Conservation (phyloP, 2,329 filamentous ascomycete genomes). For the Monosporascus cannonballus region DNA sequence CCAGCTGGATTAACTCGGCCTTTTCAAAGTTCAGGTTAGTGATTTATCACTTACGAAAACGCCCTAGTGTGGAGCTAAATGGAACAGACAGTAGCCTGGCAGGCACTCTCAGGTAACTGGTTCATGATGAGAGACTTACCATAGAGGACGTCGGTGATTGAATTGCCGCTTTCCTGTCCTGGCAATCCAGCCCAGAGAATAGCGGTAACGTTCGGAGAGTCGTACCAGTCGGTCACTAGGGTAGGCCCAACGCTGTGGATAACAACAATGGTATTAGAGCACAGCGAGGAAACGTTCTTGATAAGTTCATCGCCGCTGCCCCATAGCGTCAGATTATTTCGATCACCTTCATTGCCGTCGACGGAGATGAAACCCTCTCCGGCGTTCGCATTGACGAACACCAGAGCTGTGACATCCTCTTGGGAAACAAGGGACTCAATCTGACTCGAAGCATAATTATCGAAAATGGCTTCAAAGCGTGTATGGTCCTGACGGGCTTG, state of each 20-base stretch:
- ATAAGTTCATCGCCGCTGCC: slow-evolving; percentile 73
- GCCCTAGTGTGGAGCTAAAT: too few species aligned
- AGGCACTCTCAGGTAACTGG: too few species aligned
- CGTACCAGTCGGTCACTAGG: slow-evolving; percentile 66
- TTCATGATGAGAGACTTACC: slow-evolving; percentile 24
- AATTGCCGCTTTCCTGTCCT: slow-evolving; percentile 77
- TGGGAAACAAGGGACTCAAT: slow-evolving; percentile 55
- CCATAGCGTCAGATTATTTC: slow-evolving; percentile 91
- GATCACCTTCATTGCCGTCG: slow-evolving; percentile 80
- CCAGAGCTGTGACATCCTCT: slow-evolving; percentile 64
- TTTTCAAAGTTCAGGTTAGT: neutral
- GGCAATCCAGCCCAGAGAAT: slow-evolving; percentile 79
- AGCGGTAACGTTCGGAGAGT: slow-evolving; percentile 73
- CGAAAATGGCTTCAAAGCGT: slow-evolving; percentile 59
- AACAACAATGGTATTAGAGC: slow-evolving; percentile 86
- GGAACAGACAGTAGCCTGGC: too few species aligned
- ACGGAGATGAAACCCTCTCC: slow-evolving; percentile 84
- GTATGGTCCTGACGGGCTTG: slow-evolving; percentile 55
- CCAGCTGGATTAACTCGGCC: slow-evolving; percentile 68
- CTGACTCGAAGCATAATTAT: slow-evolving; percentile 57
- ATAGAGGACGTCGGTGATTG: slow-evolving; percentile 77
- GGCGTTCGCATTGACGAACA: slow-evolving; percentile 83
- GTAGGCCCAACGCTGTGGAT: slow-evolving; percentile 83
- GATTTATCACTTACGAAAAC: neutral
- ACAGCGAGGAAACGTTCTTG: slow-evolving; percentile 68